A percentile compares a stretch with the other conserved stretches of the same genome.
Evolutionary conservation across 768 basidiomycete species (phyloP).

Genomic region (Lentinula boryana): DNA sequence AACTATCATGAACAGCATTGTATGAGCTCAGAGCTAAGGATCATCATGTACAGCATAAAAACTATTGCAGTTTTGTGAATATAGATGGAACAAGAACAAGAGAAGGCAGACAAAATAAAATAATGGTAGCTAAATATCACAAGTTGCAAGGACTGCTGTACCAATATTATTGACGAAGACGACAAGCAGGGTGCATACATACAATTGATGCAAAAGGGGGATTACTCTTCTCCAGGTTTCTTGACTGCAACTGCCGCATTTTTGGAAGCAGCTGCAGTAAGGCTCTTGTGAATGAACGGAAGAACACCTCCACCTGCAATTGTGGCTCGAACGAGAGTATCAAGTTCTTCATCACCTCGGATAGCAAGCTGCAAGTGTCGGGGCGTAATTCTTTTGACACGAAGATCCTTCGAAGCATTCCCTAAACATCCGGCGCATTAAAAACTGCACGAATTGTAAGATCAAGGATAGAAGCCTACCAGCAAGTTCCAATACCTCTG

Average conservation of each 20-base stretch:
- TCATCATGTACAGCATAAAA: too few relatives aligned
- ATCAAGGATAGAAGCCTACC: conserved; percentile 41
- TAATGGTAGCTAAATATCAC: too few relatives aligned
- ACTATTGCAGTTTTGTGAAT: too few relatives aligned
- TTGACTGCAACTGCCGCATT: conserved; percentile 40
- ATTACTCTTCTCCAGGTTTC: conserved; percentile 29
- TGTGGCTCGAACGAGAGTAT: conserved; percentile 88
- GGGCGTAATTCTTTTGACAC: conserved; percentile 94
- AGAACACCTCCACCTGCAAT: conserved; percentile 88
- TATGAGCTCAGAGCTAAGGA: too few relatives aligned
- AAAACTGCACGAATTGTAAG: not conserved
- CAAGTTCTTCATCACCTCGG: conserved; percentile 96
- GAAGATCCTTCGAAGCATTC: conserved; percentile 96
- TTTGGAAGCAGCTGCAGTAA: conserved; percentile 35
- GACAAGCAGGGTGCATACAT: not conserved
- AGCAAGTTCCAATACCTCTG: conserved; percentile 93
- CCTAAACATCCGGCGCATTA: conserved; percentile 37
- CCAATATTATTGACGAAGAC: not conserved
- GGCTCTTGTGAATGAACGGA: conserved; percentile 84
- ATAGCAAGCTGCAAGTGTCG: conserved; percentile 95
- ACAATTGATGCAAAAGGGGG: not conserved
- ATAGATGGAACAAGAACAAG: too few relatives aligned
- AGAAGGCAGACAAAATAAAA: too few relatives aligned
- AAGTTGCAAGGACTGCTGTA: too few relatives aligned
- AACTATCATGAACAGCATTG: too few relatives aligned